Evolutionary conservation across 2,329 filamentous ascomycete species (phyloP), one percentile per base, ranked within the genome.

Genomic region (Ambrosiella beaveri): DNA sequence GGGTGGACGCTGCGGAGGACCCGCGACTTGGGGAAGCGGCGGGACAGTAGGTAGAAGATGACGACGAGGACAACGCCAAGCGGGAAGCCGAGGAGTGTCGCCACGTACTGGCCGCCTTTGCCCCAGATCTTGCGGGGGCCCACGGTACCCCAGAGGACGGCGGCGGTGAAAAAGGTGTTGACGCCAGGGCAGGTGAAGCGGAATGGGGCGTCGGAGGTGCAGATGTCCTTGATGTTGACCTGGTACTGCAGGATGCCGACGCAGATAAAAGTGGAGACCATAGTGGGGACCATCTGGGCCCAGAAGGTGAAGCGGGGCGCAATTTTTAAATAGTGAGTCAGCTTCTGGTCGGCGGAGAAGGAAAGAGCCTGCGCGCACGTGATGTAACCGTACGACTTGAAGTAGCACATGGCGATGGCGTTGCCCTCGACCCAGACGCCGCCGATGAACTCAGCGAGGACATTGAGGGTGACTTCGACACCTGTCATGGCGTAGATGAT

Each of bases 281-380:
- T 68, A 1, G 77, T 82, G 39, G 78, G 77, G 8, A 76, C 68
- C 64, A 82, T 77, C 66, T 82, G 79, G 0, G 78, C 78, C 19
- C 71, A 68, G 63, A 82, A 83, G 2, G 79, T 77, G 37, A 80
- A 74, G 9, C 76, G 74, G 0, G 80, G 80, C 4, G 80, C 78
- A 15, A 82, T 79, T 69, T 81, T 81, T 68, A 78, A 73, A 66
- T 81, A 81, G 62, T 75, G 74, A 7, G 73, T 74, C 12, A 75
- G 71, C 65, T 75, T 75, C 40, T 74, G 65, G 62, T 73, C 74
- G 62, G 72, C 72, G 59, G 69, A 72, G 64, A 78, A 78, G 65
- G 70, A 70, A 19, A 78, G 68, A n/a, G 75, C 74, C 61, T 77
- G 74, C 0, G 74, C 72, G 56, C 73, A 75, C 0, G 73, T 75